Percentiles rank a stretch among this genome's conserved stretches.
Evolutionary conservation across 2,329 filamentous ascomycete genomes (phyloP).

Genomic region (Trichoderma cornu-damae): DNA sequence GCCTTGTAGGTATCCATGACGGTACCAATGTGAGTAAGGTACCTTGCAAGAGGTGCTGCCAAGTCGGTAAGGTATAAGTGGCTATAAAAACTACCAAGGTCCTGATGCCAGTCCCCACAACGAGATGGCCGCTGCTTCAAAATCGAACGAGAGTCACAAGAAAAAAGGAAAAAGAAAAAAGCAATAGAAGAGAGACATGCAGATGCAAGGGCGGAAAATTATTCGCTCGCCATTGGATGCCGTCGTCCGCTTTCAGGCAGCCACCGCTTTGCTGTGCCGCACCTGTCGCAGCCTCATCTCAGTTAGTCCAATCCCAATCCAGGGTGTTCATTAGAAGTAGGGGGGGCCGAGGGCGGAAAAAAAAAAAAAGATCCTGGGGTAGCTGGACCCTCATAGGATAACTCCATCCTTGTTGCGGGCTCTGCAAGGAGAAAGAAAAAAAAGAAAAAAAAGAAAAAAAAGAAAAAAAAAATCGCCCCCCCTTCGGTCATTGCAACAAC

Average conservation of each 20-base stretch:
- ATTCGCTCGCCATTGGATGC: background rate
- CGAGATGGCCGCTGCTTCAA: conserved; percentile 2
- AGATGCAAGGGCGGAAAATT: background rate
- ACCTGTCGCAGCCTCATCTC: background rate
- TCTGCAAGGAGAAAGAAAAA: background rate
- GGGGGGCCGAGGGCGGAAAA: too few relatives aligned
- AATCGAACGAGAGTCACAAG: too few relatives aligned
- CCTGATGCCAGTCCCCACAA: background rate
- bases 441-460: background rate
- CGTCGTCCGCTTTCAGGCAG: conserved; percentile 6
- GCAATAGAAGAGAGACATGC: background rate
- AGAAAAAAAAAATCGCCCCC: background rate
- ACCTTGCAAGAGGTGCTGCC: too few relatives aligned
- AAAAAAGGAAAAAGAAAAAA: too few relatives aligned
- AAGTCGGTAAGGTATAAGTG: too few relatives aligned
- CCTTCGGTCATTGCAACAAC: background rate
- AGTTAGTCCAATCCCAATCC: conserved; percentile 2
- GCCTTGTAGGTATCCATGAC: too few relatives aligned
- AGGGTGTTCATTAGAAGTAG: background rate
- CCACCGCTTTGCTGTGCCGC: background rate
- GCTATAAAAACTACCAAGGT: background rate
- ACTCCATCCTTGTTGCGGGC: background rate
- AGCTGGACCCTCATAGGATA: background rate
- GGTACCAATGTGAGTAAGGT: too few relatives aligned
- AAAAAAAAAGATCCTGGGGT: conserved; percentile 12